phyloP scores from a whole-genome alignment of 257 asterid genomes.

The Rubia yunnanensis region DNA sequence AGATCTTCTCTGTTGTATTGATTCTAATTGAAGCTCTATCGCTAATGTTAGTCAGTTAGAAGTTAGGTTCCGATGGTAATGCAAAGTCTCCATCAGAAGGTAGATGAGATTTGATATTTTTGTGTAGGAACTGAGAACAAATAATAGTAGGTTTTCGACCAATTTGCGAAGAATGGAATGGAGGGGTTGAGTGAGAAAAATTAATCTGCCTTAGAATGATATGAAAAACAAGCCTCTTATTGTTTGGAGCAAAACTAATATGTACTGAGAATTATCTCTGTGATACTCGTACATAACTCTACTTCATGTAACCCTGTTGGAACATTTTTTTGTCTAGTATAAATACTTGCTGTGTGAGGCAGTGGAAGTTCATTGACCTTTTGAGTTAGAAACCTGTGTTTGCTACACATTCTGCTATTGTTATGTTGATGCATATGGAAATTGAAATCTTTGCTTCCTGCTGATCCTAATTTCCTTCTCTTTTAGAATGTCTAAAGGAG shows the following conservation, averaged over 20 bases:
- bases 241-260: neutral
- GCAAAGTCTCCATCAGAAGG: neutral
- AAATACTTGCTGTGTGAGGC: neutral
- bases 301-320: neutral
- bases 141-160: neutral
- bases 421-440: neutral
- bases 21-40: neutral
- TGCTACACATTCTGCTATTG: neutral
- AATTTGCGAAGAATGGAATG: neutral
- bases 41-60: neutral
- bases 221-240: neutral
- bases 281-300: neutral
- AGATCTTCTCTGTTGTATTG: neutral
- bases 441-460: neutral
- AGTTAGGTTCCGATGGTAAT: too few relatives aligned
- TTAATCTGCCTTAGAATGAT: neutral
- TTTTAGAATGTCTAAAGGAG: conserved; percentile 62
- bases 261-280: neutral
- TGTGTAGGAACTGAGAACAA: neutral
- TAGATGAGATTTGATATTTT: neutral
- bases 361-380: neutral
- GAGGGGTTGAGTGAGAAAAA: neutral
- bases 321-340: neutral
- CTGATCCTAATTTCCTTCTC: neutral
- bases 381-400: neutral